A percentile compares a stretch with the other conserved stretches of the same genome.
Evolutionary conservation across 352 stramenopile genomes (phyloP).

Genomic region (Globisporangium apiculatum): DNA sequence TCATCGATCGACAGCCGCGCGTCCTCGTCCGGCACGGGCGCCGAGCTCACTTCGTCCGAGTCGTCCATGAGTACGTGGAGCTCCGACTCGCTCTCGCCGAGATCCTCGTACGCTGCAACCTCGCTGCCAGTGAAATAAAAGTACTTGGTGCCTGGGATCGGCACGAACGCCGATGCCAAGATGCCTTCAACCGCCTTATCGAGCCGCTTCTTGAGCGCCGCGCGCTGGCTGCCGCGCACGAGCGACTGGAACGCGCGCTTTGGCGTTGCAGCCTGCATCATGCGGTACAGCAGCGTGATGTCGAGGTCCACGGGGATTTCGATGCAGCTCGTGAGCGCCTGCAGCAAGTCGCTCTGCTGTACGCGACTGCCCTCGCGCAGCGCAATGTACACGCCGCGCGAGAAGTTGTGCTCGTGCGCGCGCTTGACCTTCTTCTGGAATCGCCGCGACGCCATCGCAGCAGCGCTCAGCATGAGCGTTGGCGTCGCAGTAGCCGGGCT

Average conservation of each 20-base stretch:
- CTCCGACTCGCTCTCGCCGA: constrained; percentile 46
- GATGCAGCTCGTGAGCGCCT: constrained; percentile 80
- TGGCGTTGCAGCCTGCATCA: constrained; percentile 46
- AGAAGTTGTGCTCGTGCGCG: constrained; percentile 86
- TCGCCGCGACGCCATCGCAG: constrained; percentile 29
- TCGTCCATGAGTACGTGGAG: constrained; percentile 65
- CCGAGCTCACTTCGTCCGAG: constrained; percentile 29
- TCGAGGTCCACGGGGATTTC: constrained; percentile 82
- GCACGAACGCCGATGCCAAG: constrained; percentile 42
- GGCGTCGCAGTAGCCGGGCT: background rate
- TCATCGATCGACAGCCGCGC: constrained; percentile 1
- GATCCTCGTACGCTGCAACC: constrained; percentile 45
- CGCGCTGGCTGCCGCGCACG: constrained; percentile 30
- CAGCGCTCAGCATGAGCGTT: constrained; percentile 11
- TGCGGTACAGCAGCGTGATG: constrained; percentile 81
- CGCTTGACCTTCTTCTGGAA: constrained; percentile 82
- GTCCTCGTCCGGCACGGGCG: constrained; percentile 14
- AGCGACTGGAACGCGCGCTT: constrained; percentile 19
- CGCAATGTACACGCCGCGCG: constrained; percentile 77
- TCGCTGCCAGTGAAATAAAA: constrained; percentile 79
- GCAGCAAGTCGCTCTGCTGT: constrained; percentile 80
- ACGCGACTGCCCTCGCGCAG: constrained; percentile 65
- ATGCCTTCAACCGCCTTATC: constrained; percentile 73
- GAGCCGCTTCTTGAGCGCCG: constrained; percentile 54
- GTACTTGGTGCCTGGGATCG: constrained; percentile 72